Evolutionary conservation across 495 filamentous ascomycete genomes (phyloP), one percentile per base, ranked within the genome.

Genomic region (Penicillium maclennaniae): DNA sequence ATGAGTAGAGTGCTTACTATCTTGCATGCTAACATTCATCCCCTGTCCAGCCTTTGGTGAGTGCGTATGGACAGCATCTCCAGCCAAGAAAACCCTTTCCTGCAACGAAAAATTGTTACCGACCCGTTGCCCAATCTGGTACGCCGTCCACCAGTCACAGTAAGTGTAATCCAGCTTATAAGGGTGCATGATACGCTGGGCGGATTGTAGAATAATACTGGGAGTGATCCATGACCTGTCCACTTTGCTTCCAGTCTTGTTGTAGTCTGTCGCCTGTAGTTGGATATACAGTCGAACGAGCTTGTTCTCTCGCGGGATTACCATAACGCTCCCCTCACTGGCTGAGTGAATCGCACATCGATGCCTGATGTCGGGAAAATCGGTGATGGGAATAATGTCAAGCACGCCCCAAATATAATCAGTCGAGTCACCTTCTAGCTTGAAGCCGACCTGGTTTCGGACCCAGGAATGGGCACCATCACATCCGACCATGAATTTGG

Each of bases 1-100:
- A 7, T 21, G 15, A 23, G 41, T 26, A 41, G 40, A 36, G 27
- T 9, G 58, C 65, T 53, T 54, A 57, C 61, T 62, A 57, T 86
- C 83, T 61, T 84, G 80, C 69, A 87, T 82, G 12, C 69, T 74
- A 1, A 85, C 81, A 58, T 91, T 90, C 87, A 90, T 89, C 15
- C 87, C 87, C 64, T 88, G 86, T 0, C 86, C 87, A 2, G 84
- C 85, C 69, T 88, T 87, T 6, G 87, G 87, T 0, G 81, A 83
- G 34, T 70, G 65, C 0, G 80, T 84, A 53, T 85, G 83, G 0
- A 82, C 74, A 5, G 82, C 80, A 63, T 87, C 80, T 39, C 71
- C 78, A 14, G 83, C 84, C 40, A 89, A 74, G 54, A 89, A 88
- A 6, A 87, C 77, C 0, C 85, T 74, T 40, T 88, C 73, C 25